phyloP scores from a whole-genome alignment of 2,329 filamentous ascomycete genomes.

The Colletotrichum sp. region DNA sequence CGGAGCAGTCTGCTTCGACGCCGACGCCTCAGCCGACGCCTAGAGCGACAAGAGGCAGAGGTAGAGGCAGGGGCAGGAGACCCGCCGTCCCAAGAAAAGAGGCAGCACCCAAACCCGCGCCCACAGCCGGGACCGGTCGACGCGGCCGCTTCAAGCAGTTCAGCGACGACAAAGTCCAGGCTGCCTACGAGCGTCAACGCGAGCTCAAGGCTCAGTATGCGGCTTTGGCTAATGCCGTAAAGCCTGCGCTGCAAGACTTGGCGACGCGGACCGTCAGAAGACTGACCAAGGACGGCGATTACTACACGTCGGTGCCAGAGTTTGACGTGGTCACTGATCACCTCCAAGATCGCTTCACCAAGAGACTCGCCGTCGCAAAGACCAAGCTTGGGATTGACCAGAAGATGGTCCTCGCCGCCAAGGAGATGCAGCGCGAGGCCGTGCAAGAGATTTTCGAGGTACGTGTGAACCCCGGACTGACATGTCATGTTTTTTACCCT shows the following conservation, averaged over 20 bases:
- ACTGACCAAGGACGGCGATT: conserved; percentile 58
- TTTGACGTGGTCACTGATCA: conserved; percentile 55
- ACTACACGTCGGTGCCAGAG: conserved; percentile 58
- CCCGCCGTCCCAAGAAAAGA: conserved; percentile 20
- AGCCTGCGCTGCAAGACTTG: conserved; percentile 69
- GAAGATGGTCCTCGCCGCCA: conserved; percentile 37
- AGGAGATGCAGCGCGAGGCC: conserved; percentile 40
- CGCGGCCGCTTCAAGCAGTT: conserved; percentile 63
- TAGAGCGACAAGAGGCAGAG: conserved; percentile 24
- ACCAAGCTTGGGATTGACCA: conserved; percentile 27
- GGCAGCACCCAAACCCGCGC: conserved; percentile 37
- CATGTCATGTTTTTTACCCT: conserved; percentile 21
- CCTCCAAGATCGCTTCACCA: conserved; percentile 42
- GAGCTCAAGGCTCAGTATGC: conserved; percentile 70
- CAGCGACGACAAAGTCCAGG: conserved; percentile 58
- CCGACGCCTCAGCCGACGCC: conserved; percentile 22
- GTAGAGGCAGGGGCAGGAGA: conserved; percentile 23
- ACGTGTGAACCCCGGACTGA: conserved; percentile 28
- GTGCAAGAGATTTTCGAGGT: conserved; percentile 43
- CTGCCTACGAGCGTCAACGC: conserved; percentile 66
- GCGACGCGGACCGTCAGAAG: conserved; percentile 64
- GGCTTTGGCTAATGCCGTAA: conserved; percentile 66
- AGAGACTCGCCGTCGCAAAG: conserved; percentile 34
- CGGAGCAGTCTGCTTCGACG: conserved; percentile 22
- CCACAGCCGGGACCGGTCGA: conserved; percentile 38